Evolutionary conservation across 1,284 basidiomycete genomes (phyloP).

Genomic region (Mycena sp.): DNA sequence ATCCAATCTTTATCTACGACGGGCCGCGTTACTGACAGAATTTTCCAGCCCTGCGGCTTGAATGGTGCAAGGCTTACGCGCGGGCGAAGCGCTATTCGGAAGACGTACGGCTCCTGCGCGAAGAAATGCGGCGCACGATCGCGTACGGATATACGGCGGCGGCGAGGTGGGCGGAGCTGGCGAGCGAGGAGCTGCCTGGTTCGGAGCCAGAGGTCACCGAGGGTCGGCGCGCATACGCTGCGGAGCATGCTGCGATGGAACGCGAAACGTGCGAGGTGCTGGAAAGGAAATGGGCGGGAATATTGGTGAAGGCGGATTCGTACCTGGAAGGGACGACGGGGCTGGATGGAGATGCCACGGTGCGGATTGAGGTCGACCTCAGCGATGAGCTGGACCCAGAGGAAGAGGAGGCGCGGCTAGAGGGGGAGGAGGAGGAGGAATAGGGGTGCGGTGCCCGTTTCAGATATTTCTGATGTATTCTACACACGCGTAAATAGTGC

Average conservation of each 20-base stretch:
- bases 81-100: neutral
- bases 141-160: neutral
- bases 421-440: too few species aligned
- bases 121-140: neutral
- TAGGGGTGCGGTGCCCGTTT: too few species aligned
- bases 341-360: neutral
- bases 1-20: too few species aligned
- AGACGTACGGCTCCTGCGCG: neutral
- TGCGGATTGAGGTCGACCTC: too few species aligned
- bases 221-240: neutral
- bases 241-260: neutral
- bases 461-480: too few species aligned
- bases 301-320: neutral
- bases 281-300: neutral
- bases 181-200: neutral
- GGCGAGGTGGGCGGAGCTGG: neutral
- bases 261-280: neutral
- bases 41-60: too few species aligned
- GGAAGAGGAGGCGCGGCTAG: too few species aligned
- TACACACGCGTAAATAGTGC: too few species aligned
- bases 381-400: too few species aligned
- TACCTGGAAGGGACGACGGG: neutral
- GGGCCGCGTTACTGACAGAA: too few species aligned
- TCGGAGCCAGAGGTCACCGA: neutral
- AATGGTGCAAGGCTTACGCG: too few species aligned